A percentile compares a stretch with the other conserved stretches of the same genome.
These are phyloP conservation scores for Echinosophora koreensis DNA, from an alignment of 306 rosid species.

Conservation along the genomic window DNA sequence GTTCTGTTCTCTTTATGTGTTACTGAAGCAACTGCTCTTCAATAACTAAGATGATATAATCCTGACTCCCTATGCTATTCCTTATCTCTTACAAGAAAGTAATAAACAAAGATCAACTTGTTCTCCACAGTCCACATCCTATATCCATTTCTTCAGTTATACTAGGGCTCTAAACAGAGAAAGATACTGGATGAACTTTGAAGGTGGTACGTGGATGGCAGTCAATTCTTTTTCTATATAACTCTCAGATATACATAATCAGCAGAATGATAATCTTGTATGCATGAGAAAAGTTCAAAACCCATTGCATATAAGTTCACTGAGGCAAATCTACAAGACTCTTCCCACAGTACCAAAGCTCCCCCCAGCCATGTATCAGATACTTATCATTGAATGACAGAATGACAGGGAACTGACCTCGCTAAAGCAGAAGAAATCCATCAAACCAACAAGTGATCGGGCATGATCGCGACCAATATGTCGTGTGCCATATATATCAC, in stretches of 20 bases:
- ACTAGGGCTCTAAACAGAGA: conserved; percentile 1
- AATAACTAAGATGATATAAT: neutral
- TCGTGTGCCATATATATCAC: conserved; percentile 78
- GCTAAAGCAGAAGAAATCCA: conserved; percentile 98
- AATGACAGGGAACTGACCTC: conserved; percentile 69
- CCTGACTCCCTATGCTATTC: conserved; percentile 2
- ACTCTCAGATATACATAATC: conserved; percentile 28
- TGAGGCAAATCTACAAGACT: conserved; percentile 28
- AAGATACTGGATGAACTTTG: conserved; percentile 34
- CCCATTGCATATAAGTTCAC: conserved; percentile 29
- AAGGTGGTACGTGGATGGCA: conserved; percentile 10
- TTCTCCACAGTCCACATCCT: conserved; percentile 18
- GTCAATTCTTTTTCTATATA: conserved; percentile 16
- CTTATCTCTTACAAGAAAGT: neutral
- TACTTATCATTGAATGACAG: conserved; percentile 21
- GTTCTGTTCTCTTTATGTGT: neutral
- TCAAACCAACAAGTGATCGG: conserved; percentile 82
- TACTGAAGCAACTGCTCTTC: neutral
- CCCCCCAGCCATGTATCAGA: conserved; percentile 27
- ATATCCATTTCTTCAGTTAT: neutral
- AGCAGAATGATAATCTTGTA: conserved; percentile 15
- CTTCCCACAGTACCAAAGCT: conserved; percentile 9
- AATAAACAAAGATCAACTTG: neutral
- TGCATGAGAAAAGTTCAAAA: conserved; percentile 16
- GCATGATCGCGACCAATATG: conserved; percentile 97